Evolutionary conservation across 2,329 filamentous ascomycete genomes (phyloP).

Genomic region (Penicillium decumbens): DNA sequence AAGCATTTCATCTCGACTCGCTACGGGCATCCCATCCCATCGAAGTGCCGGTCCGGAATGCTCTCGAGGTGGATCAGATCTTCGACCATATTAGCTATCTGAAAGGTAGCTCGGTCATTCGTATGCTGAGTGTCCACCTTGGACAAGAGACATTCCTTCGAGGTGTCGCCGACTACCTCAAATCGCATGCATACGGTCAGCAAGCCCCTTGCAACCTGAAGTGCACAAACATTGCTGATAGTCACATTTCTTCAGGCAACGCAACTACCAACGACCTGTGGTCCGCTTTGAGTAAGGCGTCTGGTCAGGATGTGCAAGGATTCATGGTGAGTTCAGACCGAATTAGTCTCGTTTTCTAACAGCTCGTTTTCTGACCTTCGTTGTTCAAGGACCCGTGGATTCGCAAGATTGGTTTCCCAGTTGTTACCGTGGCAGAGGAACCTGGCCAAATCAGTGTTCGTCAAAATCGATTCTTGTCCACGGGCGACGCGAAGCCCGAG

Average conservation of each 20-base stretch:
- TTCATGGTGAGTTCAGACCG: constrained; percentile 61
- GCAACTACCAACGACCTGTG: constrained; percentile 90
- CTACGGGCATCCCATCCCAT: constrained; percentile 92
- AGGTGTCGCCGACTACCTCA: constrained; percentile 85
- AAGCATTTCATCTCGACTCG: constrained; percentile 82
- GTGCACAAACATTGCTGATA: not conserved
- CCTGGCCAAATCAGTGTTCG: constrained; percentile 74
- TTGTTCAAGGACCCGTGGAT: constrained; percentile 70
- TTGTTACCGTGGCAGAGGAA: constrained; percentile 80
- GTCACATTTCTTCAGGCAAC: constrained; percentile 47
- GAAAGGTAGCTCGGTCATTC: constrained; percentile 92
- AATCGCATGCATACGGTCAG: constrained; percentile 74
- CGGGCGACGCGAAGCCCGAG: constrained; percentile 82
- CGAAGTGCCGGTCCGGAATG: constrained; percentile 89
- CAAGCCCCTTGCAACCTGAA: not conserved
- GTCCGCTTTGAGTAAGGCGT: constrained; percentile 80
- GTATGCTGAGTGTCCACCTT: constrained; percentile 90
- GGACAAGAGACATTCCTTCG: constrained; percentile 83
- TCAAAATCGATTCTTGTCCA: constrained; percentile 85
- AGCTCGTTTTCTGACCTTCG: constrained; percentile 9
- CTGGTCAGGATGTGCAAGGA: constrained; percentile 74
- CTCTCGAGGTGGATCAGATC: constrained; percentile 93
- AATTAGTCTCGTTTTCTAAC: not conserved
- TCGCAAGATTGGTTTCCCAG: constrained; percentile 87
- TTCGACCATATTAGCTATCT: constrained; percentile 96